Evolutionary conservation across 225 moss, liverwort and hornwort genomes (phyloP).

Genomic region (Antitrichia curtipendula): DNA sequence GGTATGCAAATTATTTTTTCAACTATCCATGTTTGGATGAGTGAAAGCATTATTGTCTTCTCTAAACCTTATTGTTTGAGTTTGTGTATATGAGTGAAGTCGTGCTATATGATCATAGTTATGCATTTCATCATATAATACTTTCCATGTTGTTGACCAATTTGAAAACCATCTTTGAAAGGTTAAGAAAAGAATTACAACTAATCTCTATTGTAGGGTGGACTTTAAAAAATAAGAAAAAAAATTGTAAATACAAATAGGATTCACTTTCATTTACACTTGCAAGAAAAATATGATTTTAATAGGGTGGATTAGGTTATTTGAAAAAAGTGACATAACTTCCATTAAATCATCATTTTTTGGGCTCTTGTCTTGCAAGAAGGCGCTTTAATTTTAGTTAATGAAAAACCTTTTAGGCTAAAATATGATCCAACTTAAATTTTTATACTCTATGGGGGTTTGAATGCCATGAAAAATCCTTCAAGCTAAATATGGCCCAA

Average conservation of each 20-base stretch:
- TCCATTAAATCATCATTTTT: background rate
- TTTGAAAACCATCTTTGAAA: background rate
- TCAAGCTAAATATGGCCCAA: background rate
- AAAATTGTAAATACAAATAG: background rate
- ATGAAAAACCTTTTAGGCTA: background rate
- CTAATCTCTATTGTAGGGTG: background rate
- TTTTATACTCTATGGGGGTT: background rate
- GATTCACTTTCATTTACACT: rapidly evolving
- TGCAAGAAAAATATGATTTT: background rate
- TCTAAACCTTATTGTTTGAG: too few species aligned
- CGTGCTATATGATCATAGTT: too few species aligned
- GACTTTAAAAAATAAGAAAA: background rate
- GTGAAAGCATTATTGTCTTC: too few species aligned
- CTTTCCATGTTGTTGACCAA: too few species aligned
- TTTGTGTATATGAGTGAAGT: too few species aligned
- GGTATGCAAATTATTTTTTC: background rate
- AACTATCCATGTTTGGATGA: too few species aligned
- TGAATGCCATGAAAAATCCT: background rate
- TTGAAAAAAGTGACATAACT: background rate
- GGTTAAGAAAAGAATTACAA: background rate
- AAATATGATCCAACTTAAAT: background rate
- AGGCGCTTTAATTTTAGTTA: background rate
- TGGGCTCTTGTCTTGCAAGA: too few species aligned
- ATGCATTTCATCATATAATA: too few species aligned
- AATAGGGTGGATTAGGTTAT: background rate